phyloP scores from a whole-genome alignment of 345 rosid genomes.

The Carallia brachiata region DNA sequence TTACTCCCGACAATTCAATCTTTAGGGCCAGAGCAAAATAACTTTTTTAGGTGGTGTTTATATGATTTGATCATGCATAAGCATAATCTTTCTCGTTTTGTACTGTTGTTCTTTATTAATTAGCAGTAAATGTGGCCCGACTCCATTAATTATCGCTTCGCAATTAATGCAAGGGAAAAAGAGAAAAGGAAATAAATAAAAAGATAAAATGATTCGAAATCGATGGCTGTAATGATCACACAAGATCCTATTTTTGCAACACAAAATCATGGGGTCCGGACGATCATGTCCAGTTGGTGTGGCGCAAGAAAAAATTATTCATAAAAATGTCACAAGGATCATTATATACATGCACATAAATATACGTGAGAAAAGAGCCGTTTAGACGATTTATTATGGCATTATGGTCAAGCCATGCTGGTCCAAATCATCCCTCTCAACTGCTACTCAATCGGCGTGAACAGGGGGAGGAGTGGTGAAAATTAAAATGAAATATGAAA shows the following conservation, averaged over 20 bases:
- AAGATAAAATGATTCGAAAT: conserved; percentile 52
- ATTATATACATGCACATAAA: conserved; percentile 9
- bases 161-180: neutral
- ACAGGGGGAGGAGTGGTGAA: conserved; percentile 2
- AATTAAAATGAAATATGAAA: neutral
- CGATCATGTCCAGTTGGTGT: conserved; percentile 56
- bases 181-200: neutral
- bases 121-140: conserved; percentile 18
- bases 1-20: conserved; percentile 40
- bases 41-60: conserved; percentile 15
- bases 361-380: neutral
- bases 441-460: conserved; percentile 24
- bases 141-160: conserved; percentile 5
- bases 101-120: conserved; percentile 26
- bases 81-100: conserved; percentile 16
- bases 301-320: conserved; percentile 45
- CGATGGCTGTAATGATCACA: conserved; percentile 40
- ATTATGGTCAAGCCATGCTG: conserved; percentile 9
- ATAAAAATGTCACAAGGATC: conserved; percentile 47
- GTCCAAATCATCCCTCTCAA: conserved; percentile 25
- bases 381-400: neutral
- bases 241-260: conserved; percentile 28
- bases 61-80: conserved; percentile 22
- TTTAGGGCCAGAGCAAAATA: conserved; percentile 20
- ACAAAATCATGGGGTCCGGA: conserved; percentile 59